Conservation (phyloP, 1,139 yeast genomes). For the Hyphopichia burtonii region DNA sequence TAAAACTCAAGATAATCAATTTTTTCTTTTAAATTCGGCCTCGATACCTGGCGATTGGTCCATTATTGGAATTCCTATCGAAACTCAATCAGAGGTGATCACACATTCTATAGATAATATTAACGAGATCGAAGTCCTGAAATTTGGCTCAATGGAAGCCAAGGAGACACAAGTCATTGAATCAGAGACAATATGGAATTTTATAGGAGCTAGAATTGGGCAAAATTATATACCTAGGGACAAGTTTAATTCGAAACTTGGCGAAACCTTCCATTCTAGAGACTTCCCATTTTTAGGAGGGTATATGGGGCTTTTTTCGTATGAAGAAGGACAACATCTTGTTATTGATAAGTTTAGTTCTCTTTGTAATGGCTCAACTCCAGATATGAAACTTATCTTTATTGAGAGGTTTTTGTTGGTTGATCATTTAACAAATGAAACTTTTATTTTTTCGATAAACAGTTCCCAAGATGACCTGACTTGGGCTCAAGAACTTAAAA, state of each 20-base stretch:
- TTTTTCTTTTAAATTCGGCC: conserved; percentile 70
- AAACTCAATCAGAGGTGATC: conserved; percentile 52
- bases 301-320: conserved; percentile 76
- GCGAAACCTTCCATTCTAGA: conserved; percentile 15
- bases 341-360: conserved; percentile 30
- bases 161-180: conserved; percentile 9
- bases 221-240: conserved; percentile 20
- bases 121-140: conserved; percentile 17
- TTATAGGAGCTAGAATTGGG: conserved; percentile 22
- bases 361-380: conserved; percentile 37
- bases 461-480: conserved; percentile 21
- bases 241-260: conserved; percentile 13
- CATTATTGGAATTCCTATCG: conserved; percentile 70
- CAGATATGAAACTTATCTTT: conserved; percentile 75
- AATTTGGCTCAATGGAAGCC: conserved; percentile 11
- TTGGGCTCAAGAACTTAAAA: conserved; percentile 33
- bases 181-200: conserved; percentile 21
- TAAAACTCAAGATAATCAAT: conserved; percentile 26
- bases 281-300: conserved; percentile 85
- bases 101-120: conserved; percentile 59
- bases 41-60: conserved; percentile 85
- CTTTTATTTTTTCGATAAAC: conserved; percentile 56
- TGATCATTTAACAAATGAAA: conserved; percentile 47
- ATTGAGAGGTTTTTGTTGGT: conserved; percentile 64
- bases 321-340: conserved; percentile 73